These are phyloP conservation scores for Pythium rhizo-oryzae DNA, from an alignment of 352 stramenopile genomes.

Conservation along the genomic window DNA sequence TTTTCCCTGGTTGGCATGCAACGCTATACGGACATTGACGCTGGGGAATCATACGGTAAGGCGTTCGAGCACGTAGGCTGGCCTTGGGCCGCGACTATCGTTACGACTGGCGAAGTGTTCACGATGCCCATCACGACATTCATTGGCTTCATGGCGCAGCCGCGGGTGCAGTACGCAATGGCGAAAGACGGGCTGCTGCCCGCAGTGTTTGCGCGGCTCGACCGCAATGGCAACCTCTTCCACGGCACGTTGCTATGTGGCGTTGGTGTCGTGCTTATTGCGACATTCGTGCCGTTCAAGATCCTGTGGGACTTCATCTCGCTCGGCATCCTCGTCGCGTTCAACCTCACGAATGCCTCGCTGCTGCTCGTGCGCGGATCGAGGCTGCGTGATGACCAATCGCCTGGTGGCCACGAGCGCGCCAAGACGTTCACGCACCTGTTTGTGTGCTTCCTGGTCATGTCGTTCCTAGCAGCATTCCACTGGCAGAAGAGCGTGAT, in stretches of 20 bases:
- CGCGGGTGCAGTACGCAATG: slow-evolving; percentile 91
- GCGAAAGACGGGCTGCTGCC: slow-evolving; percentile 94
- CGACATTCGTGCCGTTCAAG: slow-evolving; percentile 83
- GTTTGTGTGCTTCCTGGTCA: slow-evolving; percentile 53
- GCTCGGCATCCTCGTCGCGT: slow-evolving; percentile 88
- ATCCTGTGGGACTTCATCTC: slow-evolving; percentile 91
- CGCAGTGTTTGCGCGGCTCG: slow-evolving; percentile 73
- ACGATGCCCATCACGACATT: slow-evolving; percentile 96
- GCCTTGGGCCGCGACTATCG: slow-evolving; percentile 81
- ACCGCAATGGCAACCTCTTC: slow-evolving; percentile 77
- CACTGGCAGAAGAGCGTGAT: slow-evolving; percentile 80
- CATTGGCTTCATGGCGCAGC: slow-evolving; percentile 94
- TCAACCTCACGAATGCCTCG: slow-evolving; percentile 91
- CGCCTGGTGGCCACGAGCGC: background rate
- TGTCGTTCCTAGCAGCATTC: slow-evolving; percentile 68
- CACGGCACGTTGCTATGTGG: slow-evolving; percentile 65
- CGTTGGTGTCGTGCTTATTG: slow-evolving; percentile 49
- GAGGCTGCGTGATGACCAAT: slow-evolving; percentile 31
- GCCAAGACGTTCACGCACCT: slow-evolving; percentile 36
- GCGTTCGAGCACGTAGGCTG: slow-evolving; percentile 69
- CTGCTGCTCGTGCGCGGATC: slow-evolving; percentile 66
- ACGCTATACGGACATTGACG: slow-evolving; percentile 83
- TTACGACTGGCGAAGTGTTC: slow-evolving; percentile 91
- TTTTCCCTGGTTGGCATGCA: slow-evolving; percentile 94
- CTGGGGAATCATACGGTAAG: slow-evolving; percentile 66